phyloP scores from a whole-genome alignment of 2,329 filamentous ascomycete species.

The Ceratocystis eucalypticola region DNA sequence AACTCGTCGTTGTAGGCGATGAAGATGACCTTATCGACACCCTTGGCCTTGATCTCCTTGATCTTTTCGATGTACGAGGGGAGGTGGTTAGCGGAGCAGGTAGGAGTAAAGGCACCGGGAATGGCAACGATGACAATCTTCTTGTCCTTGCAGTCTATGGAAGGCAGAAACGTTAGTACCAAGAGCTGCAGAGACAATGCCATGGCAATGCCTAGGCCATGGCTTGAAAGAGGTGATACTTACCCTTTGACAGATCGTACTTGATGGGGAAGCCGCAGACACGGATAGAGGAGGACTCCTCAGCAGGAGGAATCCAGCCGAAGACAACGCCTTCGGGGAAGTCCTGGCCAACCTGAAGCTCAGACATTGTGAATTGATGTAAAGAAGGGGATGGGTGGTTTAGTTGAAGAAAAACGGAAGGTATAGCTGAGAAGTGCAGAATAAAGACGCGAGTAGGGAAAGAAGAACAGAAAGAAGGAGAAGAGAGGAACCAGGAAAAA shows the following conservation, averaged over 20 bases:
- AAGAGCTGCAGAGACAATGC: not conserved
- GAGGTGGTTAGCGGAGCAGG: slow-evolving; percentile 69
- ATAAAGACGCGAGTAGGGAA: not conserved
- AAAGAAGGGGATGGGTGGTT: not conserved
- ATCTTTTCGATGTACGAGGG: slow-evolving; percentile 66
- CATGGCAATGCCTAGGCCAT: not conserved
- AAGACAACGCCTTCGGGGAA: slow-evolving; percentile 75
- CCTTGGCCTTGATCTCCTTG: slow-evolving; percentile 59
- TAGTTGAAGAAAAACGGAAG: not conserved
- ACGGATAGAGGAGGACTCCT: slow-evolving; percentile 54
- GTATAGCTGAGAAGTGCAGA: not conserved
- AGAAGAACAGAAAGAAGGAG: slow-evolving; percentile 3
- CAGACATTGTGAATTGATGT: slow-evolving; percentile 34
- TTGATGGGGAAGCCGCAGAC: slow-evolving; percentile 64
- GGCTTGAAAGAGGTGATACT: slow-evolving; percentile 20
- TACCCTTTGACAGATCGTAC: slow-evolving; percentile 67
- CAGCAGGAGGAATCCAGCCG: slow-evolving; percentile 66
- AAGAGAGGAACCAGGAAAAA: slow-evolving; percentile 2
- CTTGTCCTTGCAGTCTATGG: slow-evolving; percentile 41
- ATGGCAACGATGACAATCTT: slow-evolving; percentile 44
- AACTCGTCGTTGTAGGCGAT: slow-evolving; percentile 75
- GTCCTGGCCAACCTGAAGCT: slow-evolving; percentile 64
- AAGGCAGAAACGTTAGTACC: not conserved
- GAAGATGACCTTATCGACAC: slow-evolving; percentile 68
- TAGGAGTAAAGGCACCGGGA: slow-evolving; percentile 69